Base-by-base conservation (phyloP, 257 asterid genomes). In the Solanum paucissectum region DNA sequence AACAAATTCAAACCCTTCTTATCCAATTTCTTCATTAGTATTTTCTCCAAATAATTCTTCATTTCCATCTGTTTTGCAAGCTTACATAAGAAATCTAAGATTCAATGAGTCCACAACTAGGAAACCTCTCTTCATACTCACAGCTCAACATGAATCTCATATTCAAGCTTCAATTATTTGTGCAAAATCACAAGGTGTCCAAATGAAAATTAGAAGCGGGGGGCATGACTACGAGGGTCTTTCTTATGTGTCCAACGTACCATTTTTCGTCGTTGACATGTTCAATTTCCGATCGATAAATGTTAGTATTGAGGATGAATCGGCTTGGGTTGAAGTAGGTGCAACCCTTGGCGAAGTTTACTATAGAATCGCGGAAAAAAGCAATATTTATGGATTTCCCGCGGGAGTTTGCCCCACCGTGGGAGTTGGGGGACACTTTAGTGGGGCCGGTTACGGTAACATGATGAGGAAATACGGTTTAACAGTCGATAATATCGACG, bases 181-280 rank as follows among this genome's bases (percentile, higher is more conserved):
- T 16, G 90, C 88, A 4, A 88, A 88, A 44, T 5, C 73, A 16
- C 58, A 4, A 32, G 86, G 72, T 37, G n/a, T 88, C 0, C 88
- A 74, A 21, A 75, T 85, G 90, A 84, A 76, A 85, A 85, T 85
- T 1, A 40, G 88, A 0, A 88, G 90, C 6, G 90, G 90, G 13
- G 90, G 90, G n/a, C 90, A 88, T 74, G 90, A 88, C 33, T 88
- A 33, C 3, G 90, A 88, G 46, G 90, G 90, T 9, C n/a, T 76
- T 2, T 88, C 90, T 3, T 88, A 88, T 84, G 68, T 88, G 9
- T 88, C 89, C 0, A 44, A 88, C 2, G 75, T 21, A 0, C 87
- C 89, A 3, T 88, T 88, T 58, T 84, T 88, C 34, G 0, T 88
- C 9, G 71, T 88, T 29, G 90, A 88, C 88, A 72, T 88, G 90